Evolutionary conservation across 306 rosid species (phyloP).

Genomic region (Cajanus cajan): DNA sequence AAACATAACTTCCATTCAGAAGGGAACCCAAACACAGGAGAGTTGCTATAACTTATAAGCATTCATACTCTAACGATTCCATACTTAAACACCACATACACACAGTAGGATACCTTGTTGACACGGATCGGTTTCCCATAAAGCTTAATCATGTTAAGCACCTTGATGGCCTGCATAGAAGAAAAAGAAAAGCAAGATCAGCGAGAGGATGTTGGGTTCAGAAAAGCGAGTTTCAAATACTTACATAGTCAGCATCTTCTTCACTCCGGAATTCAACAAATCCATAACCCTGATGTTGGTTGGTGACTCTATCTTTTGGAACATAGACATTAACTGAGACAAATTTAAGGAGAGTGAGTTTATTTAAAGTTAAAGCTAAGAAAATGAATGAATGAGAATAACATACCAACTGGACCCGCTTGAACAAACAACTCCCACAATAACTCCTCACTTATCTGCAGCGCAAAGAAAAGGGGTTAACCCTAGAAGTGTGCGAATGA

Average conservation of each 20-base stretch:
- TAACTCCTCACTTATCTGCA: constrained; percentile 42
- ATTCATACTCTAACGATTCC: not conserved
- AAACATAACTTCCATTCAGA: not conserved
- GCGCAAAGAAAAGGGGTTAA: not conserved
- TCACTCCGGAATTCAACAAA: constrained; percentile 93
- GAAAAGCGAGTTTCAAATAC: constrained; percentile 7
- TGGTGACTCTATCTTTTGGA: constrained; percentile 94
- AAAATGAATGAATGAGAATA: not conserved
- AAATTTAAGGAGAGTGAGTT: not conserved
- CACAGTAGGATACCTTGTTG: constrained; percentile 59
- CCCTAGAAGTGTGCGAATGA: not conserved
- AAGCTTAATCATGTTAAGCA: constrained; percentile 93
- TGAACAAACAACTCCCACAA: constrained; percentile 59
- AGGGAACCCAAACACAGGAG: not conserved
- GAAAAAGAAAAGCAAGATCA: not conserved
- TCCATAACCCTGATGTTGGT: constrained; percentile 96
- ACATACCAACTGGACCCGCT: constrained; percentile 53
- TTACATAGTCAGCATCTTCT: constrained; percentile 96
- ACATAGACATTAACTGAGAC: constrained; percentile 90
- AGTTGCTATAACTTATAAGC: not conserved
- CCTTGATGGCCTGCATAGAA: constrained; percentile 82
- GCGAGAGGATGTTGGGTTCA: not conserved
- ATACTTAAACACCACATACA: not conserved
- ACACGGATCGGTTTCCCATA: constrained; percentile 97
- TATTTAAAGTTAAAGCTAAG: not conserved